These are phyloP conservation scores for Fistulinella prunicolor DNA, from an alignment of 768 basidiomycete species.

Conservation along the genomic window DNA sequence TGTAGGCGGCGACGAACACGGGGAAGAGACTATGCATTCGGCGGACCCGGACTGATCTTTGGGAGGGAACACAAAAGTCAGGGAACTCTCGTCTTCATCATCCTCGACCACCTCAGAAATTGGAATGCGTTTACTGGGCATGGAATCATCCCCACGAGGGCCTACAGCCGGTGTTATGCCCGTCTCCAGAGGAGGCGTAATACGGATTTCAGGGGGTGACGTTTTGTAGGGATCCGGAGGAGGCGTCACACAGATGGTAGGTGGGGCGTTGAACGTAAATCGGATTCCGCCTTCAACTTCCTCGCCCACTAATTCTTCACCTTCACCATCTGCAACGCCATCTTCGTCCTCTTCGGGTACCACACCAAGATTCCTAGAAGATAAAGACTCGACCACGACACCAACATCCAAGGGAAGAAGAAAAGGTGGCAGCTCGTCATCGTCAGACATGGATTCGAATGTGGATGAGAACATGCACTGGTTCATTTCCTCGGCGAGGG, in stretches of 20 bases:
- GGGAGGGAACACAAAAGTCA: constrained; percentile 25
- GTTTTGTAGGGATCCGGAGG: constrained; percentile 23
- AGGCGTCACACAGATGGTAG: constrained; percentile 27
- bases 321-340: constrained; percentile 31
- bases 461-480: constrained; percentile 57
- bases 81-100: constrained; percentile 21
- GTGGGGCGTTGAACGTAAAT: constrained; percentile 70
- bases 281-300: constrained; percentile 63
- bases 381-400: constrained; percentile 33
- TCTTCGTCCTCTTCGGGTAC: constrained; percentile 43
- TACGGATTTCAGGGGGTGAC: constrained; percentile 26
- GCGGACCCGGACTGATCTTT: constrained; percentile 2
- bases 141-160: neutral
- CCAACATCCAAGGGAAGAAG: constrained; percentile 47
- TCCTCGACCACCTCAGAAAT: constrained; percentile 17
- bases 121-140: constrained; percentile 4
- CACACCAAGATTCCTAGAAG: constrained; percentile 32
- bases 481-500: constrained; percentile 47
- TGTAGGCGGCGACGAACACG: constrained; percentile 11
- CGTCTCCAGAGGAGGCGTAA: constrained; percentile 21
- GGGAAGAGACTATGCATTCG: constrained; percentile 7
- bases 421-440: constrained; percentile 47
- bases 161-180: constrained; percentile 19
- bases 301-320: constrained; percentile 56
- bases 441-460: constrained; percentile 49